Evolutionary conservation across 1,284 basidiomycete species (phyloP), one percentile per base, ranked within the genome.

Genomic region (Wallemia ichthyophaga): DNA sequence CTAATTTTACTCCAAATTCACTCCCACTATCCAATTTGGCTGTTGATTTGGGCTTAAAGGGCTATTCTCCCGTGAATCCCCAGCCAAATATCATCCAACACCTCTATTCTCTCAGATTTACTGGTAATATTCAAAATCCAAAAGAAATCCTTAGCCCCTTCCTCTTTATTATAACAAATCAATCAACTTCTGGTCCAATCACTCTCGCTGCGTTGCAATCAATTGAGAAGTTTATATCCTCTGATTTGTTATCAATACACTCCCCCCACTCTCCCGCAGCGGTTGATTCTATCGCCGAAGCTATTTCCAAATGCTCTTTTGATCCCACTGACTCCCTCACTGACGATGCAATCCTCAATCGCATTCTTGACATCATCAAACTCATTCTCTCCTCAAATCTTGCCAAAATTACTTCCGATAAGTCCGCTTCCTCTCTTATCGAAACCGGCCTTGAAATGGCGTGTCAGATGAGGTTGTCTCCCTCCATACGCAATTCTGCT

Each of bases 391-490:
- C 81, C 61, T 78, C 80, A 25, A 59, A 69, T 58, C 76, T 82
- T n/a, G 82, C 81, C 0, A 67, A 69, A 24, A 73, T 76, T 13
- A 74, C 95, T 37, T 84, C 85, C 33, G 92, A 99, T 66, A 80
- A 94, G 61, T 85, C 89, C 68, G 83, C 98, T 23, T 98, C 94
- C 69, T 92, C 96, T 71, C 89, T 98, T 80, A 74, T 99, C 66
- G 94, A 99, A 72, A 95, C 92, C 2, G 91, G 94, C 1, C 72
- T 99, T 63, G 94, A 88, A 31, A 96, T 94, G 65, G 89, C 89
- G 64, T 96, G 92, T 69, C 87, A 96, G 68, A 94, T 92, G 75
- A 76, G 94, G 53, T 74, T 96, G 59, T 27, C 68, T 86, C 87
- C 91, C 70, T 81, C 85, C 60, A 74, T 94, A 21, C 79, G 94